Evolutionary conservation across 805 yeast species (phyloP), one percentile per base, ranked within the genome.

Genomic region (Jamesozyma gamospora): DNA sequence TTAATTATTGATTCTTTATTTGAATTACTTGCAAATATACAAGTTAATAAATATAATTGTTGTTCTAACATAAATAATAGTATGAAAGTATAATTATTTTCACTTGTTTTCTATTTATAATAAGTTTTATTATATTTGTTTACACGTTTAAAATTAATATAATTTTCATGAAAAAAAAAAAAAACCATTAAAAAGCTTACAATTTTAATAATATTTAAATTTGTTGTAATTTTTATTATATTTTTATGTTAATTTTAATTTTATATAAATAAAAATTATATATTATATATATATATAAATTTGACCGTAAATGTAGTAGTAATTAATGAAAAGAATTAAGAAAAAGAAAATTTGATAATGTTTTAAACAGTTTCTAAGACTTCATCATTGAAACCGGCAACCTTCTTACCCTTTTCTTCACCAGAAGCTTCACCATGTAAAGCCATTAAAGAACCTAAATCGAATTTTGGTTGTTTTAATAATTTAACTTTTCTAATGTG

Each of bases 401-500:
- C 88, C 72, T 87, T 87, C 82, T 88, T 87, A 72, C 95, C 96
- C 69, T 94, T 84, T 71, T 90, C 94, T 70, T 87, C 95, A 66
- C 79, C 72, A 53, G 86, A 65, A 54, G 79, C 72, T 77, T 88
- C 97, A 72, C 97, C 96, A 77, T 88, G 97, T 65, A 90, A 82
- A 64, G 96, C 81, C 68, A 88, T 74, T 67, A 88, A 80, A 65
- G 94, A 73, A 72, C 96, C 96, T 63, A 90, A 79, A 72, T 88
- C 97, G 78, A 88, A 86, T 77, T 88, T 88, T 70, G 97, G 96
- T 74, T 82, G 94, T 76, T 90, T 88, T 72, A 90, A 84, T 69
- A 88, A 79, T 79, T 88, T 88, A 64, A 88, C 96, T 78, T 88
- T 90, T 80, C 96, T 88, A 71, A 88, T 83, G 81, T 86, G 94